Conservation (phyloP, 1,284 basidiomycete genomes). For the Ceratobasidium sp. region DNA sequence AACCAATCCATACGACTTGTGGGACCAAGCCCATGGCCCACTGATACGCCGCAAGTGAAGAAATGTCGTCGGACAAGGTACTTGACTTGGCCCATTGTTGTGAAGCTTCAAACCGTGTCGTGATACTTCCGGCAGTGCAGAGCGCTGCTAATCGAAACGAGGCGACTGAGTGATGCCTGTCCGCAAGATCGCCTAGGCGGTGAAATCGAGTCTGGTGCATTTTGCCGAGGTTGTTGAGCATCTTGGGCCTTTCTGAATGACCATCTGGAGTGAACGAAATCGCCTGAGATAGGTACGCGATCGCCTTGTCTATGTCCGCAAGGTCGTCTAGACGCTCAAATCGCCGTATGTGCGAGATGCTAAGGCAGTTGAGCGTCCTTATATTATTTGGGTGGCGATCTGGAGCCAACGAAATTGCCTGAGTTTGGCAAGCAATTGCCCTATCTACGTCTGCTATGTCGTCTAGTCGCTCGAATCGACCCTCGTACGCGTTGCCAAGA, state of each 20-base stretch:
- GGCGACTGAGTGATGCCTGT: not conserved
- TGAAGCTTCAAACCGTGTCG: not conserved
- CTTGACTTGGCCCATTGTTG: not conserved
- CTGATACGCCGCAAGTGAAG: not conserved
- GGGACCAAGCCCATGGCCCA: conserved; percentile 21
- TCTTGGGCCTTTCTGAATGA: not conserved
- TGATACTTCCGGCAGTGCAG: not conserved
- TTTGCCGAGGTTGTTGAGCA: no score
- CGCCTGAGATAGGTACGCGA: not conserved
- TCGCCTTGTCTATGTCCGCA: not conserved
- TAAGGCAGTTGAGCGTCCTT: not conserved
- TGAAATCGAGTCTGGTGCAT: no score
- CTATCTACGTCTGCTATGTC: not conserved
- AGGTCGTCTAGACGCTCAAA: not conserved
- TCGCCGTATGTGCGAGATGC: not conserved
- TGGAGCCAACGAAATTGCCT: not conserved
- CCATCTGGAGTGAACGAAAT: not conserved
- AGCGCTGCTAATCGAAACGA: not conserved
- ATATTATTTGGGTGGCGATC: conserved; percentile 8
- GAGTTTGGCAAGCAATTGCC: not conserved
- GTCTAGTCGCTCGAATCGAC: not conserved
- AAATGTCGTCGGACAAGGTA: not conserved
- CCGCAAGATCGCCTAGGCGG: no score
- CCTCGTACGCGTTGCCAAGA: not conserved
- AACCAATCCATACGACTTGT: conserved; percentile 8